A percentile compares a stretch with the other conserved stretches of the same genome.
Evolutionary conservation across 2,329 filamentous ascomycete genomes (phyloP).

Genomic region (Fusarium devonianum): DNA sequence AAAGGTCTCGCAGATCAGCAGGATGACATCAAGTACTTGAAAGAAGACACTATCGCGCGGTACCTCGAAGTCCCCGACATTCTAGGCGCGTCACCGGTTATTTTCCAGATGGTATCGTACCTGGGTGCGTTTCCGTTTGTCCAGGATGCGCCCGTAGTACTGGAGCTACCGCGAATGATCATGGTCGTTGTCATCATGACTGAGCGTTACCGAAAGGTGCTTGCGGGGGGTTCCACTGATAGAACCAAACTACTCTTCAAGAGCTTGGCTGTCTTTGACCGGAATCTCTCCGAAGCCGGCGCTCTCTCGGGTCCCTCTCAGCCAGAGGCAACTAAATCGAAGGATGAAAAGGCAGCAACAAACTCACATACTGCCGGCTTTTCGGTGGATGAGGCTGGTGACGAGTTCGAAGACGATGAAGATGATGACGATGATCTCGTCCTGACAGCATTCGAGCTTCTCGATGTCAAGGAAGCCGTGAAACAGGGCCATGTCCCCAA

Average conservation of each 20-base stretch:
- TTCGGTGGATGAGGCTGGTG: constrained; percentile 53
- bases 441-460: constrained; percentile 71
- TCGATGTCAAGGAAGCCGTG: constrained; percentile 70
- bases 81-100: constrained; percentile 69
- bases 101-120: constrained; percentile 76
- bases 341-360: constrained; percentile 4
- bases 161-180: constrained; percentile 74
- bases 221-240: constrained; percentile 64
- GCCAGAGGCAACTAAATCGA: constrained; percentile 12
- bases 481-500: constrained; percentile 58
- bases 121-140: constrained; percentile 78
- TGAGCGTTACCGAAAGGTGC: constrained; percentile 69
- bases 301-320: background rate
- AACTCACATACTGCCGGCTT: constrained; percentile 50
- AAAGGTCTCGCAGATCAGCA: constrained; percentile 71
- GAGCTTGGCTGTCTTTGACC: constrained; percentile 75
- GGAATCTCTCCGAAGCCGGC: constrained; percentile 52
- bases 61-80: constrained; percentile 78
- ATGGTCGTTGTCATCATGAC: constrained; percentile 78
- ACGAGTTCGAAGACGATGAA: constrained; percentile 55
- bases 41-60: constrained; percentile 71
- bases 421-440: constrained; percentile 69
- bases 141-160: constrained; percentile 71
- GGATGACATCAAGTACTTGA: constrained; percentile 69
- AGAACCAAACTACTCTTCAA: constrained; percentile 72